phyloP scores from a whole-genome alignment of 176 grass and related monocot genomes.

The Musa acuminata region DNA sequence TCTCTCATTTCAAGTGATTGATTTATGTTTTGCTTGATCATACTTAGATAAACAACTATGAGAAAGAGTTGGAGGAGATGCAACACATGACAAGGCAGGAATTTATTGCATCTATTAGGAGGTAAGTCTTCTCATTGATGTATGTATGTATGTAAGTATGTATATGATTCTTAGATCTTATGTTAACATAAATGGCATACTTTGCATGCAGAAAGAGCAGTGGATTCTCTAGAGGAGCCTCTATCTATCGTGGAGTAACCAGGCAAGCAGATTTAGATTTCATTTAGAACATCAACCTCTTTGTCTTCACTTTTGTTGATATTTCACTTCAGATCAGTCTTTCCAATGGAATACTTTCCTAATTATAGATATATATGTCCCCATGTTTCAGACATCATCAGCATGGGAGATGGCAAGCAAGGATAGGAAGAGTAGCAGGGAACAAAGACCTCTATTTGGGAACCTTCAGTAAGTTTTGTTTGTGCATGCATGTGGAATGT shows the following conservation, averaged over 20 bases:
- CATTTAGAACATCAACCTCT: neutral
- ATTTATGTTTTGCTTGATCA: too few relatives aligned
- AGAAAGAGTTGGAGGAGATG: neutral
- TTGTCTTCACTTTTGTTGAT: too few relatives aligned
- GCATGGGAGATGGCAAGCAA: slow-evolving; percentile 32
- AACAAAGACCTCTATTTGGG: neutral
- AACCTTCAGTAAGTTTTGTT: neutral
- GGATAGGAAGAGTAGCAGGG: slow-evolving; percentile 34
- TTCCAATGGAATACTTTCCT: too few relatives aligned
- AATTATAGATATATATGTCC: too few relatives aligned
- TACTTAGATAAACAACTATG: neutral
- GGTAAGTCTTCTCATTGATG: neutral
- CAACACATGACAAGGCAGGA: slow-evolving; percentile 1
- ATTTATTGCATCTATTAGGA: neutral
- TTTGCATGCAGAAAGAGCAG: neutral
- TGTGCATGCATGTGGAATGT: too few relatives aligned
- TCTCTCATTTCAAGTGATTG: neutral
- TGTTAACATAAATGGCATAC: neutral
- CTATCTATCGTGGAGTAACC: slow-evolving; percentile 84
- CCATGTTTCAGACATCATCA: neutral
- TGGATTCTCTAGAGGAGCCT: slow-evolving; percentile 58
- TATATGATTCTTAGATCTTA: neutral
- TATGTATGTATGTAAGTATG: too few relatives aligned
- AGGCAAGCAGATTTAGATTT: slow-evolving; percentile 26
- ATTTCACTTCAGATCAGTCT: too few relatives aligned